Conservation (phyloP, 1,139 yeast genomes). For the Scheffersomyces titani region DNA sequence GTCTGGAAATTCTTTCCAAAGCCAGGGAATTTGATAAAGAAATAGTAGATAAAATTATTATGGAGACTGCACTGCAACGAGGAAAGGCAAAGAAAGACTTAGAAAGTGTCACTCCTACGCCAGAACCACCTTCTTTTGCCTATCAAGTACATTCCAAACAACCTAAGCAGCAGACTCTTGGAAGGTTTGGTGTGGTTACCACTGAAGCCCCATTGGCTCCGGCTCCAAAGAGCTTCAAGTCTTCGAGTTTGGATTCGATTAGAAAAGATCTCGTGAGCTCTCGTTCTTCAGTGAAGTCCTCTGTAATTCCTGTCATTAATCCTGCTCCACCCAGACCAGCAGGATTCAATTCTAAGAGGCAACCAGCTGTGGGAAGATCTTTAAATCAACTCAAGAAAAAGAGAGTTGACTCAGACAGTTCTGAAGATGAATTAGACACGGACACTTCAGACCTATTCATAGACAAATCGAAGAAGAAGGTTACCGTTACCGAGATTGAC, state of each 20-base stretch:
- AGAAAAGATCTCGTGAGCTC: slow-evolving; percentile 36
- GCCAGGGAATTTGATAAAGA: slow-evolving; percentile 55
- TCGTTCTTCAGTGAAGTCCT: slow-evolving; percentile 12
- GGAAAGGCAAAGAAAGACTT: slow-evolving; percentile 9
- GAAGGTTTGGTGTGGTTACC: slow-evolving; percentile 47
- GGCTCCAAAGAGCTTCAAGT: slow-evolving; percentile 34
- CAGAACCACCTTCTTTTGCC: slow-evolving; percentile 25
- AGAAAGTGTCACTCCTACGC: slow-evolving; percentile 8
- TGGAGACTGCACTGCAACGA: slow-evolving; percentile 43
- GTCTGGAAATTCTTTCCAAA: slow-evolving; percentile 54
- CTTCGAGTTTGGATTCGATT: slow-evolving; percentile 41
- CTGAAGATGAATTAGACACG: slow-evolving; percentile 33
- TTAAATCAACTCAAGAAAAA: slow-evolving; percentile 33
- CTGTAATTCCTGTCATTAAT: slow-evolving; percentile 2
- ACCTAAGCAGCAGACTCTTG: slow-evolving; percentile 49
- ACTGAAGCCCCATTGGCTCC: slow-evolving; percentile 43
- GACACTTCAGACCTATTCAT: slow-evolving; percentile 46
- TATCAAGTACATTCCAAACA: slow-evolving; percentile 25
- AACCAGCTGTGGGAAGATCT: slow-evolving; percentile 36
- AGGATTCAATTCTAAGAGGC: slow-evolving; percentile 63
- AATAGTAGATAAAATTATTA: slow-evolving; percentile 53
- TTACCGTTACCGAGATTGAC: slow-evolving; percentile 42
- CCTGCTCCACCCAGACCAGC: slow-evolving; percentile 33
- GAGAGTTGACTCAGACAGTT: slow-evolving; percentile 31
- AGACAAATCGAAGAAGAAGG: slow-evolving; percentile 32